Evolutionary conservation across 2,329 filamentous ascomycete genomes (phyloP).

Genomic region (Esteya vermicola): DNA sequence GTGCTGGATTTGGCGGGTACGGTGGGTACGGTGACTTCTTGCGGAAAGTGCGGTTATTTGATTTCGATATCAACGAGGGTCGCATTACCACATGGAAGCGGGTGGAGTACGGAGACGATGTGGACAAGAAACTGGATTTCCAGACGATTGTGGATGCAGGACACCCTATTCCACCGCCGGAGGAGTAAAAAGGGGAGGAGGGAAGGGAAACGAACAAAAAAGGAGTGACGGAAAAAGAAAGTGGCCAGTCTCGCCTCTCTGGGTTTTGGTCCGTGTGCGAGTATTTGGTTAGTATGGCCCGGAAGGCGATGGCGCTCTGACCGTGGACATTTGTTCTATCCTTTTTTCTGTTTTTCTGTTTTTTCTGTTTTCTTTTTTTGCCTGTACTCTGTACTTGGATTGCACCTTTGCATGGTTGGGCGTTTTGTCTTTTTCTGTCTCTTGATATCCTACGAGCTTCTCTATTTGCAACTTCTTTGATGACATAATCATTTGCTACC

Average conservation of each 20-base stretch:
- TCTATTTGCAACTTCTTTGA: no score
- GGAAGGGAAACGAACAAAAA: neutral
- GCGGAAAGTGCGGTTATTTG: slow-evolving; percentile 75
- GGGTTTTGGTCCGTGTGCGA: no score
- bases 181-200: slow-evolving; percentile 8
- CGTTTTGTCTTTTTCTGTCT: slow-evolving; percentile 5
- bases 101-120: slow-evolving; percentile 53
- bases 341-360: neutral
- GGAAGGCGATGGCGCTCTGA: no score
- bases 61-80: slow-evolving; percentile 83
- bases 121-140: slow-evolving; percentile 36
- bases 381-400: neutral
- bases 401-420: slow-evolving; percentile 7
- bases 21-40: slow-evolving; percentile 79
- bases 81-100: slow-evolving; percentile 88
- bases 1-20: slow-evolving; percentile 85
- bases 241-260: no score
- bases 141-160: slow-evolving; percentile 54
- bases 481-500: no score
- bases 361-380: neutral
- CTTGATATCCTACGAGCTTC: no score
- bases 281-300: no score
- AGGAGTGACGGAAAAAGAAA: no score
- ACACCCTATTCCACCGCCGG: slow-evolving; percentile 22
- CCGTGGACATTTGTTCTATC: no score